Evolutionary conservation across 2,329 filamentous ascomycete species (phyloP).

Genomic region (Elsinoe necatrix): DNA sequence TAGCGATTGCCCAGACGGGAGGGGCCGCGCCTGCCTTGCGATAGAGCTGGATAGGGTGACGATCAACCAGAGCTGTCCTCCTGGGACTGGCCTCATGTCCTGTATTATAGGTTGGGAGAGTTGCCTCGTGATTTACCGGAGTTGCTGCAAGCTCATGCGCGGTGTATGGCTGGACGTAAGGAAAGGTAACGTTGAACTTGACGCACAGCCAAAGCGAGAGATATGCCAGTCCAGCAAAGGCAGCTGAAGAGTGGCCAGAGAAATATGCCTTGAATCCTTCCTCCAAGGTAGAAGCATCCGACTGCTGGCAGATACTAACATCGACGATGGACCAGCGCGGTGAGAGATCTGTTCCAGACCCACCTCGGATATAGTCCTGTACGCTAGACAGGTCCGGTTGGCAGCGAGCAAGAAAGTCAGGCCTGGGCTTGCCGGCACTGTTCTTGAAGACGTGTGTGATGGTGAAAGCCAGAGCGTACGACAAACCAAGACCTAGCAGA

Average conservation of each 20-base stretch:
- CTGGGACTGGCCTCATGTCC: conserved; percentile 10
- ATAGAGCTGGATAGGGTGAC: conserved; percentile 41
- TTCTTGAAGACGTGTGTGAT: conserved; percentile 82
- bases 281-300: conserved; percentile 52
- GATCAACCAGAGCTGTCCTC: conserved; percentile 16
- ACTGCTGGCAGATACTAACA: conserved; percentile 65
- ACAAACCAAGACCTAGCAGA: conserved; percentile 71
- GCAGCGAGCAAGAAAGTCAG: conserved; percentile 61
- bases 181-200: conserved; percentile 68
- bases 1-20: conserved; percentile 65
- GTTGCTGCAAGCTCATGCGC: background rate
- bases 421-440: conserved; percentile 55
- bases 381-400: conserved; percentile 61
- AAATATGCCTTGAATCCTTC: conserved; percentile 84
- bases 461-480: conserved; percentile 64
- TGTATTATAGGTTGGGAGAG: conserved; percentile 23
- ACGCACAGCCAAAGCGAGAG: conserved; percentile 78
- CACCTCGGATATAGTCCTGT: conserved; percentile 50
- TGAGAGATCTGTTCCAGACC: conserved; percentile 45
- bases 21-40: conserved; percentile 72
- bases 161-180: conserved; percentile 47
- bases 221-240: conserved; percentile 74
- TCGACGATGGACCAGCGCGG: conserved; percentile 52
- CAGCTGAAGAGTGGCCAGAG: conserved; percentile 64
- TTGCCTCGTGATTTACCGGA: background rate